These are phyloP conservation scores for Pyrus communis DNA, from an alignment of 306 rosid species.

Conservation along the genomic window DNA sequence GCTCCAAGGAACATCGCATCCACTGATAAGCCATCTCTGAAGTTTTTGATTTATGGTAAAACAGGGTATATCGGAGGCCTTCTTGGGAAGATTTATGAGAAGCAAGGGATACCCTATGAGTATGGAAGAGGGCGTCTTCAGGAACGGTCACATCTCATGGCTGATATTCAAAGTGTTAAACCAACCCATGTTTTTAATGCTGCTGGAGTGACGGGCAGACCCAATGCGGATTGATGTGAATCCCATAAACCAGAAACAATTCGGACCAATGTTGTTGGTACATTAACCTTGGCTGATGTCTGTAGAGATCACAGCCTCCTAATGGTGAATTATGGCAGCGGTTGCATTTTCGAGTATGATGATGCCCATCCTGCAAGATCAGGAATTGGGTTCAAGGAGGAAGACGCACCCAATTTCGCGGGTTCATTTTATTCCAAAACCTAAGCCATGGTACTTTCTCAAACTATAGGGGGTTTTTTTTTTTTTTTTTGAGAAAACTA, in stretches of 20 bases:
- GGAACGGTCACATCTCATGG: constrained; percentile 35
- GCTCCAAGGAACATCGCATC: constrained; percentile 6
- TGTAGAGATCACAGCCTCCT: constrained; percentile 36
- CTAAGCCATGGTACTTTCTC: constrained; percentile 36
- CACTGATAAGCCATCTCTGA: constrained; percentile 27
- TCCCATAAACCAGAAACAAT: constrained; percentile 38
- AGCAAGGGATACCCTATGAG: constrained; percentile 34
- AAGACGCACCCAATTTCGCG: constrained; percentile 24
- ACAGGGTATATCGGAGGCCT: constrained; percentile 53
- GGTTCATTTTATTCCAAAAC: constrained; percentile 42
- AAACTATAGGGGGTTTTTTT: not conserved
- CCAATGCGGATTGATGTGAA: constrained; percentile 54
- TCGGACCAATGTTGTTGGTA: constrained; percentile 30
- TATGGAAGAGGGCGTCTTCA: constrained; percentile 40
- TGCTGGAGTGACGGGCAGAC: constrained; percentile 40
- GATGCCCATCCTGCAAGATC: constrained; percentile 25
- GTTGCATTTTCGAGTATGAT: constrained; percentile 36
- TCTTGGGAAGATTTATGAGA: constrained; percentile 42
- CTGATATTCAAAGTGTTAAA: constrained; percentile 30
- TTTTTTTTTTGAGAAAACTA: not conserved
- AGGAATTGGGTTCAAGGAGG: constrained; percentile 36
- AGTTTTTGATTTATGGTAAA: constrained; percentile 45
- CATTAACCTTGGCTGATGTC: constrained; percentile 37
- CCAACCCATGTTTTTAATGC: constrained; percentile 57
- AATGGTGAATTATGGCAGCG: constrained; percentile 36